Evolutionary conservation across 805 yeast genomes (phyloP), one percentile per base, ranked within the genome.

Genomic region (Sungouiella blattae): DNA sequence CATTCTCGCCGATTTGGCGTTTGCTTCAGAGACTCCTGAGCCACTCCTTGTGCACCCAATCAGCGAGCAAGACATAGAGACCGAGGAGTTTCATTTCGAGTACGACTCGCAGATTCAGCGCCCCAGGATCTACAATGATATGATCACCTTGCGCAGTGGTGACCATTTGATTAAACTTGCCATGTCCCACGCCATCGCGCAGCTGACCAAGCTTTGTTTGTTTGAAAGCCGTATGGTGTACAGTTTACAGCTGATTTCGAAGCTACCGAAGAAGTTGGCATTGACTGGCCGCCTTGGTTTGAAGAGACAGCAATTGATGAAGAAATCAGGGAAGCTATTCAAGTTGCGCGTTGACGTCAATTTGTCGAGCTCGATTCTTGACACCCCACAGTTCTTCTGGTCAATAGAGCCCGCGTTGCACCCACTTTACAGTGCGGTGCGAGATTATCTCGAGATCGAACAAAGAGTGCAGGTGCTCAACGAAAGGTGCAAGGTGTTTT

Each of bases 331-430:
- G 6, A 80, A 83, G 54, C 64, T 93, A 30, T 91, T 91, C 69
- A 89, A 88, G 50, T 60, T 93, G 18, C 70, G 98, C 32, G 96
- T 89, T 11, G 98, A 93, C 59, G 97, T 93, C 4, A 93, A 93
- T 55, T 64, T 93, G 32, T 82, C 91, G 4, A 86, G 96, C 8
- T 86, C 86, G 44, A 88, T 93, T 15, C 68, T 93, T 35, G 98
- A 93, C 53, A 88, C 96, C 0, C 98, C 98, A 0, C 96, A 87
- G 43, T 88, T 87, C 53, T 93, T 93, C 59, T 93, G 98, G 98
- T 85, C 89, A 20, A 33, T 75, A 43, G 98, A 93, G 61, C 98
- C 98, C 4, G 89, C 95, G 25, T 71, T 93, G 46, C 95, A 91
- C 56, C 98, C 98, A 3, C 66, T 93, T 27, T 93, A 93, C 59